phyloP scores from a whole-genome alignment of 225 moss, liverwort and hornwort genomes.

The Polytrichum commune region DNA sequence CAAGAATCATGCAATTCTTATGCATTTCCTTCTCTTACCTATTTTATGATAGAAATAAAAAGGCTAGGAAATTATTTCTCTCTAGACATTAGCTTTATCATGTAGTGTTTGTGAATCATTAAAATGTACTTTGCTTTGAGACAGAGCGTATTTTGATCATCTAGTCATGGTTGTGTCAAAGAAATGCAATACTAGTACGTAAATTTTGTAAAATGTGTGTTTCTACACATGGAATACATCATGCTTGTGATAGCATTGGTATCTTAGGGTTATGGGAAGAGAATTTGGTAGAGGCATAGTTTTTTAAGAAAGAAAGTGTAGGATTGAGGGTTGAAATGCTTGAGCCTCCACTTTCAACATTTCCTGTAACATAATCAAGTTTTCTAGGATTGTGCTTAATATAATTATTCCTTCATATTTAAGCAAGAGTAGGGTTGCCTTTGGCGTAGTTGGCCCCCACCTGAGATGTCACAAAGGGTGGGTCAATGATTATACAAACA shows the following conservation, averaged over 20 bases:
- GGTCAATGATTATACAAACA: conserved; percentile 94
- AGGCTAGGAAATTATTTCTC: no score
- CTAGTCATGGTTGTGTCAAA: no score
- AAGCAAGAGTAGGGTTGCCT: conserved; percentile 78
- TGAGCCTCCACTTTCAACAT: conserved; percentile 79
- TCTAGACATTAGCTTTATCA: no score
- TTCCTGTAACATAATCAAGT: conserved; percentile 71
- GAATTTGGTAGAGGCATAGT: conserved; percentile 79
- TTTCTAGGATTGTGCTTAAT: conserved; percentile 83
- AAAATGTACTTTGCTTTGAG: neutral
- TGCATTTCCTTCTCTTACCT: no score
- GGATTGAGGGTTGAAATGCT: conserved; percentile 77
- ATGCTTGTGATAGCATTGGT: conserved; percentile 6
- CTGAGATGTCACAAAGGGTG: conserved; percentile 80
- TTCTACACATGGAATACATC: no score
- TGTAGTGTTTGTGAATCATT: no score
- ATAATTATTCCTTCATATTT: conserved; percentile 74
- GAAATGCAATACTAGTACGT: conserved; percentile 1
- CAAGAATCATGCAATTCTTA: neutral
- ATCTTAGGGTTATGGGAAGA: conserved; percentile 74
- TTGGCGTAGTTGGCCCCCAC: conserved; percentile 91
- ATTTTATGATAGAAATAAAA: no score
- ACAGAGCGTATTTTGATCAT: neutral
- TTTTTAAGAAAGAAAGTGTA: conserved; percentile 86
- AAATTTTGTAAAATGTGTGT: neutral